Conservation (phyloP, 2,329 filamentous ascomycete genomes). For the Ascochyta rabiei region DNA sequence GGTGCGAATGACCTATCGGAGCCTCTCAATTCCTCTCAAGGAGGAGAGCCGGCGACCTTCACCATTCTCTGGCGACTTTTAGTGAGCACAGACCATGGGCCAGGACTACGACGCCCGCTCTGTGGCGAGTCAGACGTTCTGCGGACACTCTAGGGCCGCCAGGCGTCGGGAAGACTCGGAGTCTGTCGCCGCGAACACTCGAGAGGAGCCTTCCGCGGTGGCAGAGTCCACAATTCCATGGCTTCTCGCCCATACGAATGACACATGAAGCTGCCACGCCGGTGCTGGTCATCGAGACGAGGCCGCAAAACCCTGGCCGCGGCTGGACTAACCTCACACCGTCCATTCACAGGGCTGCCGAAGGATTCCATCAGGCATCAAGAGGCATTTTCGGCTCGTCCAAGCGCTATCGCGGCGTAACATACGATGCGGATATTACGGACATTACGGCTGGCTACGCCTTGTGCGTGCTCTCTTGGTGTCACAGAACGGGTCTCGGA, state of each 20-base stretch:
- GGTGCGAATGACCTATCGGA: slow-evolving; percentile 38
- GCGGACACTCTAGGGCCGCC: slow-evolving; percentile 13
- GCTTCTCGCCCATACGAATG: slow-evolving; percentile 19
- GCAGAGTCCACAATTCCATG: slow-evolving; percentile 15
- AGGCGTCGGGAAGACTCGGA: slow-evolving; percentile 13
- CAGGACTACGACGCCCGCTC: slow-evolving; percentile 7
- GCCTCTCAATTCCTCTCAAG: slow-evolving; percentile 10
- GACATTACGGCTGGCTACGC: background rate
- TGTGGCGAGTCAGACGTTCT: slow-evolving; percentile 14
- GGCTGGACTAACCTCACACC: slow-evolving; percentile 2
- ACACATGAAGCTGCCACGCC: slow-evolving; percentile 14
- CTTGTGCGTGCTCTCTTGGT: slow-evolving; percentile 5
- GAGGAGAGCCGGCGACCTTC: slow-evolving; percentile 20
- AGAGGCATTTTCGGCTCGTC: slow-evolving; percentile 17
- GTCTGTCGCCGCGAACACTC: background rate
- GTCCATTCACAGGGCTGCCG: slow-evolving; percentile 17
- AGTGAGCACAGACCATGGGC: slow-evolving; percentile 7
- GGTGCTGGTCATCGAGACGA: slow-evolving; percentile 14
- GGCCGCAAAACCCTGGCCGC: slow-evolving; percentile 16
- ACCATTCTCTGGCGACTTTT: slow-evolving; percentile 17
- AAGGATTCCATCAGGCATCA: slow-evolving; percentile 18
- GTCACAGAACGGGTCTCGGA: slow-evolving; percentile 2
- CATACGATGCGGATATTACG: slow-evolving; percentile 13
- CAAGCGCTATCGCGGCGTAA: slow-evolving; percentile 11
- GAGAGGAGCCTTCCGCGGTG: slow-evolving; percentile 3